phyloP scores from a whole-genome alignment of 306 rosid genomes.

The Acacia crassicarpa region DNA sequence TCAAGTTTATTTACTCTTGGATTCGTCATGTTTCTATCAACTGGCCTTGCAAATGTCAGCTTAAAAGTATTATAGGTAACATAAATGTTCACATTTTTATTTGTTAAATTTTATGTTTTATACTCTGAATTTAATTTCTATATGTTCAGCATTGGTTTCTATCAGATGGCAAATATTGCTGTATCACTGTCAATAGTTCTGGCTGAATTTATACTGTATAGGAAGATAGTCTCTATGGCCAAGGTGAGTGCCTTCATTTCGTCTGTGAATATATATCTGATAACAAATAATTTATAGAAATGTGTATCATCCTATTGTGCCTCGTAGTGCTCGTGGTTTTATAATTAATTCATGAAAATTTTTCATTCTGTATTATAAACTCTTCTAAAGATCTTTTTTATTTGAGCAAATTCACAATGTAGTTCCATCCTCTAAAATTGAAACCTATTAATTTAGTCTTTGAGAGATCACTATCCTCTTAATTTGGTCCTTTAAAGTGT shows the following conservation, averaged over 20 bases:
- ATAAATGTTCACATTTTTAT: background rate
- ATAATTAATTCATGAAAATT: background rate
- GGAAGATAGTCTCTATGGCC: slow-evolving; percentile 62
- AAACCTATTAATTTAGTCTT: background rate
- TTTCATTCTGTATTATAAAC: slow-evolving; percentile 3
- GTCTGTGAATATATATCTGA: background rate
- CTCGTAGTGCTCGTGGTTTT: background rate
- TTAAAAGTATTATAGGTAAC: slow-evolving; percentile 85
- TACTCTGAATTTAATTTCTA: slow-evolving; percentile 34
- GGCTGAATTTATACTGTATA: slow-evolving; percentile 67
- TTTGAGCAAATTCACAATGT: background rate
- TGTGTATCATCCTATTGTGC: background rate
- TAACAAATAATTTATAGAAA: background rate
- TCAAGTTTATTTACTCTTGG: slow-evolving; percentile 74
- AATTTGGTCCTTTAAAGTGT: background rate
- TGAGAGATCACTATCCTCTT: background rate
- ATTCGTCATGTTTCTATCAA: slow-evolving; percentile 78
- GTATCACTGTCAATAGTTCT: slow-evolving; percentile 81
- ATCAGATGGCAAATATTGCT: slow-evolving; percentile 94
- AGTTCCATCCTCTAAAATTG: background rate
- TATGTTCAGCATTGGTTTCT: slow-evolving; percentile 81
- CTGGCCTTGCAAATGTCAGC: slow-evolving; percentile 91
- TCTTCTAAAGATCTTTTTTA: background rate
- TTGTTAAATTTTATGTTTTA: background rate
- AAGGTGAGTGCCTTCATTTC: slow-evolving; percentile 49